Base-by-base conservation (phyloP, 129 eudicot species). In the Mikania micrantha region DNA sequence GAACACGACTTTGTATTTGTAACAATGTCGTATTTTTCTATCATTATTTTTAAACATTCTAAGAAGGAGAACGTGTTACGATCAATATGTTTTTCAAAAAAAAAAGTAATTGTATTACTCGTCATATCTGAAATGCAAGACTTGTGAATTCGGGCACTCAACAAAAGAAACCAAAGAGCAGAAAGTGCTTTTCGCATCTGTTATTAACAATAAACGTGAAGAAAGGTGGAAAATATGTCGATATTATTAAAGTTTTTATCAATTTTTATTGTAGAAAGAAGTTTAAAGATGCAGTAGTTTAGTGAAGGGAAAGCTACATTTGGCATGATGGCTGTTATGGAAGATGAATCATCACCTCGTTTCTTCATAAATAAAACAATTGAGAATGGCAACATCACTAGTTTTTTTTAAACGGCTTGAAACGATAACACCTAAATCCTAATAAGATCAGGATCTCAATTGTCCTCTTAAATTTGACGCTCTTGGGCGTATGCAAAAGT, bases 311-410 rank as follows among this genome's bases (percentile, higher is more conserved):
- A 24, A 68, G 27, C 52, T 52, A 68, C 60, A 67, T 67, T 12
- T 67, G 32, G 45, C 15, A 48, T 39, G 35, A 64, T 16, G 29
- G 42, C 16, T 28, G 35, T 48, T 9, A 21, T 70, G 75, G 42
- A 42, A 44, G 57, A 17, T 57, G 66, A 68, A 68, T 54, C 62
- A 69, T 69, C 44, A 19, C 10, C 12, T 59, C 4, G 27, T 61
- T 50, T 35, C 70, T 72, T 72, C 69, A 12, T 32, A 53, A 62
- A 38, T 42, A 63, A 72, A 57, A 63, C 22, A 54, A 69, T 6
- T 27, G 20, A 58, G 5, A 34, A 70, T 69, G 38, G 36, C 16
- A 13, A 24, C 75, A 73, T 36, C 40, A 16, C 21, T 49, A n/a
- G n/a, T n/a, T n/a, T n/a, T n/a, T n/a, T n/a, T n/a, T n/a, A n/a